A percentile compares a stretch with the other conserved stretches of the same genome.
phyloP scores from a whole-genome alignment of 1,284 basidiomycete species.

The Albatrellus sp. region DNA sequence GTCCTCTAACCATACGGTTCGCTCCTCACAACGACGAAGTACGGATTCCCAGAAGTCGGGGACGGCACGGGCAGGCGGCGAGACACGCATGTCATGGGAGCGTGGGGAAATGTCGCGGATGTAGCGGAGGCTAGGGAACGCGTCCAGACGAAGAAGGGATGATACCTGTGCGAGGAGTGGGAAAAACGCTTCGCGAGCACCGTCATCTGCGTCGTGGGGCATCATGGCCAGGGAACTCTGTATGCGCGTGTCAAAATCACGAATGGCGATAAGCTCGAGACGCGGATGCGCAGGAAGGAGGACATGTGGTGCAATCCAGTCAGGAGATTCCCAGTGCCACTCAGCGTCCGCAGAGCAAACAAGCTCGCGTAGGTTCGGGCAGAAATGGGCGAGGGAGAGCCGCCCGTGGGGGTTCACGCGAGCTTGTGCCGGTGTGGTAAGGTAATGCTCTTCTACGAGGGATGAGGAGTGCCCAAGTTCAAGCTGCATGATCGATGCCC shows the following conservation, averaged over 20 bases:
- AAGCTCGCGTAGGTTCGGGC: conserved; percentile 52
- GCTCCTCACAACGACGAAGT: conserved; percentile 29
- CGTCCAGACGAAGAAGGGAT: conserved; percentile 39
- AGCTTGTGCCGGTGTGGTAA: conserved; percentile 21
- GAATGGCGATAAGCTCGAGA: conserved; percentile 55
- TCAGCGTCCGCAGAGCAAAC: conserved; percentile 64
- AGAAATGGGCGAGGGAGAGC: conserved; percentile 46
- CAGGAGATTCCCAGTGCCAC: conserved; percentile 67
- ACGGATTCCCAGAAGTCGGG: conserved; percentile 39
- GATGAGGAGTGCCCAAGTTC: conserved; percentile 61
- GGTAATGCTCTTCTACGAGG: conserved; percentile 49
- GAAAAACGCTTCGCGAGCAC: conserved; percentile 38
- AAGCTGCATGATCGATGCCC: conserved; percentile 43
- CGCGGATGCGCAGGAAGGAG: conserved; percentile 49
- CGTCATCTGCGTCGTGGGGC: conserved; percentile 18
- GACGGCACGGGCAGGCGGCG: conserved; percentile 20
- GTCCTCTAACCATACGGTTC: conserved; percentile 46
- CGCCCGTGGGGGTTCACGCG: too few species aligned
- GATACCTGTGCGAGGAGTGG: conserved; percentile 51
- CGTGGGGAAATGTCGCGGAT: conserved; percentile 43
- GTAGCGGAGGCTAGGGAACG: conserved; percentile 49
- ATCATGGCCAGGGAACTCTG: conserved; percentile 23
- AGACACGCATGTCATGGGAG: conserved; percentile 20
- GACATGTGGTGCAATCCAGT: conserved; percentile 70
- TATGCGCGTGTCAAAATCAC: conserved; percentile 55